phyloP scores from a whole-genome alignment of 2,329 filamentous ascomycete species.

The Zalaria obscura region DNA sequence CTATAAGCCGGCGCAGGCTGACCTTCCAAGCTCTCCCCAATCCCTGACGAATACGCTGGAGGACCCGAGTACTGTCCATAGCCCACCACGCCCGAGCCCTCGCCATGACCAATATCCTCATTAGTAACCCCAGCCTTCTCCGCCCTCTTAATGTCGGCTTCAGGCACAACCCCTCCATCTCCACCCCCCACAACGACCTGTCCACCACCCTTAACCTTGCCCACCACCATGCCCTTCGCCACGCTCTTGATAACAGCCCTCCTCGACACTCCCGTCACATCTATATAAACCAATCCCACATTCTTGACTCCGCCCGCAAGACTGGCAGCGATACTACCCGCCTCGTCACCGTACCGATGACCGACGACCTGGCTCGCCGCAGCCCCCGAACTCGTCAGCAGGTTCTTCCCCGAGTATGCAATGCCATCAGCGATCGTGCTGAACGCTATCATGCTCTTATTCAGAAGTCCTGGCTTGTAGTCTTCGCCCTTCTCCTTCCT shows the following conservation, averaged over 20 bases:
- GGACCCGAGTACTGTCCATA: conserved; percentile 1
- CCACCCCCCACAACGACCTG: conserved; percentile 61
- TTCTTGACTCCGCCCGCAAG: conserved; percentile 86
- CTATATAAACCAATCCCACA: conserved; percentile 92
- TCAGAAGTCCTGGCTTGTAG: conserved; percentile 85
- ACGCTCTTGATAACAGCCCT: conserved; percentile 86
- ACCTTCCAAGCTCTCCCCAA: conserved; percentile 2
- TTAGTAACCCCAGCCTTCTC: conserved; percentile 1
- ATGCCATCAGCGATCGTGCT: conserved; percentile 88
- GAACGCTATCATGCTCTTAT: conserved; percentile 94
- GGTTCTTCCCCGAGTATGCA: conserved; percentile 67
- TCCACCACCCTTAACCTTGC: conserved; percentile 59
- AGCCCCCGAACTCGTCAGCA: conserved; percentile 58
- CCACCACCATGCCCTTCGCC: conserved; percentile 90
- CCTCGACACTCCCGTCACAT: conserved; percentile 82
- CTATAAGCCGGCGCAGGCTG: conserved; percentile 4
- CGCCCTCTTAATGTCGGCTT: conserved; percentile 19
- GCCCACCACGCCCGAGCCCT: not conserved
- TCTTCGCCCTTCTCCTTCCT: conserved; percentile 39
- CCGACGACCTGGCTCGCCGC: conserved; percentile 77
- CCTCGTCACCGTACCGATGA: conserved; percentile 81
- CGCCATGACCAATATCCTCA: not conserved
- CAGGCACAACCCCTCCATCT: conserved; percentile 33
- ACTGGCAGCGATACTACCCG: conserved; percentile 59
- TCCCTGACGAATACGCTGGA: conserved; percentile 1